phyloP scores from a whole-genome alignment of 1,284 basidiomycete species.

The Papiliotrema fonsecae region DNA sequence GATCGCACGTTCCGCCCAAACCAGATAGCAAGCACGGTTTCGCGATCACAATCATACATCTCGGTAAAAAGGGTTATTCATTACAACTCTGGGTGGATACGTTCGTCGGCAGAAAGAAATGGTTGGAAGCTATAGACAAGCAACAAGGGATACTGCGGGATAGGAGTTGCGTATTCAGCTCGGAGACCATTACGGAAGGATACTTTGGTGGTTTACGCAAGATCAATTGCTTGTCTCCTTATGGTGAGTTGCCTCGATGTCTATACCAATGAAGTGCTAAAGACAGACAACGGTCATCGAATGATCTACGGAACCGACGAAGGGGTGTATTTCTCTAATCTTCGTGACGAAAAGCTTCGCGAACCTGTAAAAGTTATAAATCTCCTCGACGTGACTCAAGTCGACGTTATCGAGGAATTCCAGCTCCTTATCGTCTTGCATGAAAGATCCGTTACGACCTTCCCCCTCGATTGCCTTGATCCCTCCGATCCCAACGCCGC shows the following conservation, averaged over 20 bases:
- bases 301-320: slow-evolving; percentile 96
- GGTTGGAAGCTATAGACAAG: slow-evolving; percentile 87
- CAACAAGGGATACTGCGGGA: slow-evolving; percentile 83
- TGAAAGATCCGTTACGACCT: slow-evolving; percentile 94
- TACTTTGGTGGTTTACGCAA: slow-evolving; percentile 78
- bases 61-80: slow-evolving; percentile 89
- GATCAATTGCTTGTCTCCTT: slow-evolving; percentile 93
- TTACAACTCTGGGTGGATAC: slow-evolving; percentile 91
- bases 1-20: slow-evolving; percentile 46
- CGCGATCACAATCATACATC: slow-evolving; percentile 86
- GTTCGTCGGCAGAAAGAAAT: slow-evolving; percentile 80
- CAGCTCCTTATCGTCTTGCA: slow-evolving; percentile 92
- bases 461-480: slow-evolving; percentile 90
- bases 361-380: slow-evolving; percentile 89
- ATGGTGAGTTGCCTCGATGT: slow-evolving; percentile 58
- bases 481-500: slow-evolving; percentile 84
- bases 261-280: background rate
- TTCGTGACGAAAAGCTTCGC: slow-evolving; percentile 64
- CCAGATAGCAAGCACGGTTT: slow-evolving; percentile 81
- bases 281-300: slow-evolving; percentile 70
- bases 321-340: slow-evolving; percentile 89
- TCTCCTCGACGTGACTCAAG: slow-evolving; percentile 83
- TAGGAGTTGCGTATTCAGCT: slow-evolving; percentile 82
- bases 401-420: slow-evolving; percentile 95
- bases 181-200: slow-evolving; percentile 74